Evolutionary conservation across 148 eudicot species (phyloP), one percentile per base, ranked within the genome.

Genomic region (Camellia sinensis): DNA sequence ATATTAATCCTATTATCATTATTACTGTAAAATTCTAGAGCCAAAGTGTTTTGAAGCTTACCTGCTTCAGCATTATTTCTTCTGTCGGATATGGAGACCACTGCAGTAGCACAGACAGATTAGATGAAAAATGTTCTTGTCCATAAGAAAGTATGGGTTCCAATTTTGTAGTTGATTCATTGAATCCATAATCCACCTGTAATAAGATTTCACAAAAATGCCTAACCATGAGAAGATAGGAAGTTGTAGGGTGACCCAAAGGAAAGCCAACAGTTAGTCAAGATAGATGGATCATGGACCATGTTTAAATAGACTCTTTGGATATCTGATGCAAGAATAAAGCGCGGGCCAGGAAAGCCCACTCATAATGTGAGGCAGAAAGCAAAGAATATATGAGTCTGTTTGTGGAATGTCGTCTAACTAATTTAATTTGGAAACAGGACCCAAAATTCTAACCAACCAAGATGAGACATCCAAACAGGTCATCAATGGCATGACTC

Each of bases 41-140:
- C 67, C 18, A 18, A 60, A 46, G 41, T 17, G 10, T 67, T 37
- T 52, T 17, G 22, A 46, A 79, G 64, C 83, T 79, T 79, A 91
- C 92, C 84, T 91, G 92, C 81, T 89, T 84, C 80, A 89, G 81
- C 50, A 91, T 87, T 85, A 80, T 82, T 67, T 63, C 85, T 75
- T 83, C 81, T 63, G 84, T 83, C 74, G 89, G 84, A 88, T 78
- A 91, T 41, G 94, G 92, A 18, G 94, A 91, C 94, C 94, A 91
- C 77, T 87, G 83, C 79, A 89, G 77, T 64, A 91, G 79, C 69
- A 86, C 81, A 40, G 89, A 86, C 50, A 89, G 46, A 82, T 88
- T 89, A 41, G 85, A 80, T 13, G 71, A 75, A 52, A 88, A 89
- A 79, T 82, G 82, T 64, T 83, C 87, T 80, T 56, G 40, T 13